Evolutionary conservation across 2,329 filamentous ascomycete species (phyloP).

Genomic region (Didymella arachidicola): DNA sequence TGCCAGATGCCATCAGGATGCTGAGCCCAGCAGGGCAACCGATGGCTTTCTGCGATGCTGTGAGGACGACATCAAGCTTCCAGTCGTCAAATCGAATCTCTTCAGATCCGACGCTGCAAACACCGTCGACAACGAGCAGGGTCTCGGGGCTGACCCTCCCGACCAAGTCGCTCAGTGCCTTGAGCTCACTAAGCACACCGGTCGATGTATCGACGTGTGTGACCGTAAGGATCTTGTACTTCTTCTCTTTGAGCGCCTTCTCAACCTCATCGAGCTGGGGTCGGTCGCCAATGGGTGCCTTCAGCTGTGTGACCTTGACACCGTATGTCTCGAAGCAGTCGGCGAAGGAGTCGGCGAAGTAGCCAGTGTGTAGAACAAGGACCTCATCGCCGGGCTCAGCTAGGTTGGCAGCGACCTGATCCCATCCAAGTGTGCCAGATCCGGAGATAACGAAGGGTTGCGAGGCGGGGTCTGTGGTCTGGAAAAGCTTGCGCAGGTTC

Average conservation of each 20-base stretch:
- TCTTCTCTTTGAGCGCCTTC: slow-evolving; percentile 84
- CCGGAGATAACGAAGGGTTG: slow-evolving; percentile 95
- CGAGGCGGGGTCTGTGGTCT: slow-evolving; percentile 79
- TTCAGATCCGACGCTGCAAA: slow-evolving; percentile 95
- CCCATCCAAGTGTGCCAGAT: slow-evolving; percentile 96
- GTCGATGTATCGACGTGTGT: slow-evolving; percentile 98
- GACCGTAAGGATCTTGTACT: slow-evolving; percentile 92
- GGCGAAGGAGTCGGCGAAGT: slow-evolving; percentile 95
- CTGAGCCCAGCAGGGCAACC: slow-evolving; percentile 92
- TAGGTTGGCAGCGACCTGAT: slow-evolving; percentile 92
- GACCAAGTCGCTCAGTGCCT: slow-evolving; percentile 82
- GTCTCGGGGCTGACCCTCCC: slow-evolving; percentile 89
- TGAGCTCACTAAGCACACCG: slow-evolving; percentile 90
- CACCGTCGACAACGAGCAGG: slow-evolving; percentile 89
- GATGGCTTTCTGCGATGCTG: slow-evolving; percentile 95
- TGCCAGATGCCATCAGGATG: slow-evolving; percentile 91
- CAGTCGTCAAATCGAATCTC: slow-evolving; percentile 96
- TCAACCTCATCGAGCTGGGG: slow-evolving; percentile 89
- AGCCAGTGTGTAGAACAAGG: slow-evolving; percentile 92
- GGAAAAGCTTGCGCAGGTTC: slow-evolving; percentile 91
- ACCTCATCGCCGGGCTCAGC: slow-evolving; percentile 88
- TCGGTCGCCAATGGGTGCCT: slow-evolving; percentile 84
- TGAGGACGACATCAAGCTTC: slow-evolving; percentile 91
- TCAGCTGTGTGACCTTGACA: slow-evolving; percentile 86
- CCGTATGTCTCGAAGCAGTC: slow-evolving; percentile 93